Base-by-base conservation (phyloP, 2,329 filamentous ascomycete species). In the Cladosporium velox region DNA sequence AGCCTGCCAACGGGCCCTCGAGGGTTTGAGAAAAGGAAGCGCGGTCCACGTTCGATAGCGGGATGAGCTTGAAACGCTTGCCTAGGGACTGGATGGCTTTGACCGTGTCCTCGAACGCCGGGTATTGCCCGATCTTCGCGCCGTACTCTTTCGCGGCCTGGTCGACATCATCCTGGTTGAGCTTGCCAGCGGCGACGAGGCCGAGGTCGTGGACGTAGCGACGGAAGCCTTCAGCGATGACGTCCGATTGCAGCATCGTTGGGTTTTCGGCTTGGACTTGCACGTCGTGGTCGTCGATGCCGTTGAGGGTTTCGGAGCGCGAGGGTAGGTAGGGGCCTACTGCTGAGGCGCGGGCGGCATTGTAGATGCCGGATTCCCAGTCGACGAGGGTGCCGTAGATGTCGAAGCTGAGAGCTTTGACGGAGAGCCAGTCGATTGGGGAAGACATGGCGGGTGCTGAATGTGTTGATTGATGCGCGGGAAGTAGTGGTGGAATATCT, bases 351-450 rank as follows among this genome's bases (percentile, higher is more conserved):
- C 82, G 74, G 1, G 92, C 81, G 3, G 84, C 82, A 2, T 77
- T 70, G 61, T 84, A 77, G 65, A 92, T 84, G 66, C 90, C 90
- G n/a, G 80, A 75, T 76, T 92, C 89, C 90, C 90, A 92, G 80
- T 93, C 90, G 67, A 93, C 86, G 3, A 93, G 84, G 0, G 91
- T 94, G 76, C 91, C 90, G 77, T 91, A 93, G 80, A 90, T 88
- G 78, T 94, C 91, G 78, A 93, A 92, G 72, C 87, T 88, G 59
- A 92, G 85, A 67, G 86, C 77, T 64, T 75, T 76, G 67, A 75
- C 64, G 18, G 71, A 55, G 5, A 67, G 69, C 74, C 74, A 76
- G 47, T 72, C 68, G 52, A 75, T 72, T 62, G 47, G 6, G 44
- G 72, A 67, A 54, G 72, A 63, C 72, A 73, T 73, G 30, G 2